Evolutionary conservation across 2,329 filamentous ascomycete species (phyloP).

Genomic region (Botrytis medusae): DNA sequence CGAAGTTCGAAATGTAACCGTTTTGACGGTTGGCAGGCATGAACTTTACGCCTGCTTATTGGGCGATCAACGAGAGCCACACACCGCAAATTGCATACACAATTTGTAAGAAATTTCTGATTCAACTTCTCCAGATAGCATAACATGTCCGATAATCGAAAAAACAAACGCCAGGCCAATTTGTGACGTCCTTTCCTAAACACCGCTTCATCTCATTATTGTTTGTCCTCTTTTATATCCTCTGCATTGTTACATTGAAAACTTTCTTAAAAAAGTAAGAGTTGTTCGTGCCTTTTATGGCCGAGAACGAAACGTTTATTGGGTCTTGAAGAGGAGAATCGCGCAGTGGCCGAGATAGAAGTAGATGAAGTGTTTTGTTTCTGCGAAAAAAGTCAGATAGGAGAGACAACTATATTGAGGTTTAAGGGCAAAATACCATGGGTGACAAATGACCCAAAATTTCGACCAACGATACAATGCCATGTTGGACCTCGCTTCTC

Average conservation of each 20-base stretch:
- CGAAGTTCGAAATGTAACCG: not conserved
- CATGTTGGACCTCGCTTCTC: constrained; percentile 95
- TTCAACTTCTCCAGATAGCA: constrained; percentile 14
- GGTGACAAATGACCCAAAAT: constrained; percentile 98
- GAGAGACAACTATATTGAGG: not conserved
- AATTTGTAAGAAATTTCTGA: not conserved
- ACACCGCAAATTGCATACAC: not conserved
- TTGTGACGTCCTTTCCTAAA: constrained; percentile 20
- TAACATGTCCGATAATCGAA: constrained; percentile 12
- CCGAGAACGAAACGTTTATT: constrained; percentile 53
- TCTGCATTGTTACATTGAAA: constrained; percentile 10
- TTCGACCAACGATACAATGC: constrained; percentile 98
- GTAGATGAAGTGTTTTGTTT: constrained; percentile 99
- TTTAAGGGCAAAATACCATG: constrained; percentile 48
- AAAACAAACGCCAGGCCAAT: constrained; percentile 19
- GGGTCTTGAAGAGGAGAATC: constrained; percentile 98
- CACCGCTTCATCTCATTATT: constrained; percentile 13
- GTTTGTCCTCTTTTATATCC: not conserved
- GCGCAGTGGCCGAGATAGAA: constrained; percentile 99
- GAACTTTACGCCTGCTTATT: not conserved
- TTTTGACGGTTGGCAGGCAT: not conserved
- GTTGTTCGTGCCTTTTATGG: not conserved
- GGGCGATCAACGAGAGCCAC: not conserved
- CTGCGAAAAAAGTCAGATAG: constrained; percentile 40
- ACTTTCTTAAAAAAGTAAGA: not conserved